Base-by-base conservation (phyloP, 176 grass and related monocot species). In the Saccharum officinarum region DNA sequence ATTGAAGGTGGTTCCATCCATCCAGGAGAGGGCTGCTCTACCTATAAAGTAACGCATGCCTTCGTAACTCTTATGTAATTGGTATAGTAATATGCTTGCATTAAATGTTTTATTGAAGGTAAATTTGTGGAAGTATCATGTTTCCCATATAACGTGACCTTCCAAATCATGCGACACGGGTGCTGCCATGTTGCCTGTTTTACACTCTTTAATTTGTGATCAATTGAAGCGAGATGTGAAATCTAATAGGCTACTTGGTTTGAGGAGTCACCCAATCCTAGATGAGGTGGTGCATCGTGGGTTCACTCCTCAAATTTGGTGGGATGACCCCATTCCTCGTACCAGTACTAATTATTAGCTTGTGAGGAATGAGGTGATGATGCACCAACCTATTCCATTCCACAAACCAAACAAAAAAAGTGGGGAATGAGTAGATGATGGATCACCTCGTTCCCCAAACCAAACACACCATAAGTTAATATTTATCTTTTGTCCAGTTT, bases 1-100 rank as follows among this genome's bases (percentile, higher is more conserved):
- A 18, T 95, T 57, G 89, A 98, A 85, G 96, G 91, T 20, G 93
- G 96, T 3, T 92, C 93, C 76, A 79, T 98, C 62, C 92, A 85
- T 28, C 77, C 96, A 2, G 97, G 97, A 75, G 86, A 94, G 59
- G 97, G 97, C 23, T 90, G 76, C 86, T 93, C 91, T 6, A 95
- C 88, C 3, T 98, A 98, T 80, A 89, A 89, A 75, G 97, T 95
- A 75, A 89, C 38, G 4, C 20, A n/a, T 83, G 52, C 4, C 76
- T 18, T 76, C 45, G 6, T 75, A 45, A 50, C 75, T 64, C 39
- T 15, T 28, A 28, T 26, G 6, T 65, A 42, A 16, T 34, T 82
- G 31, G 49, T 28, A 12, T 9, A 30, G 30, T 31, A 9, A 63
- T 69, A 13, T 80, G 20, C 8, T 63, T 72, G 11, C 13, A 10